A percentile compares a stretch with the other conserved stretches of the same genome.
Conservation (phyloP, 768 basidiomycete genomes). For the Clavulina sp. region DNA sequence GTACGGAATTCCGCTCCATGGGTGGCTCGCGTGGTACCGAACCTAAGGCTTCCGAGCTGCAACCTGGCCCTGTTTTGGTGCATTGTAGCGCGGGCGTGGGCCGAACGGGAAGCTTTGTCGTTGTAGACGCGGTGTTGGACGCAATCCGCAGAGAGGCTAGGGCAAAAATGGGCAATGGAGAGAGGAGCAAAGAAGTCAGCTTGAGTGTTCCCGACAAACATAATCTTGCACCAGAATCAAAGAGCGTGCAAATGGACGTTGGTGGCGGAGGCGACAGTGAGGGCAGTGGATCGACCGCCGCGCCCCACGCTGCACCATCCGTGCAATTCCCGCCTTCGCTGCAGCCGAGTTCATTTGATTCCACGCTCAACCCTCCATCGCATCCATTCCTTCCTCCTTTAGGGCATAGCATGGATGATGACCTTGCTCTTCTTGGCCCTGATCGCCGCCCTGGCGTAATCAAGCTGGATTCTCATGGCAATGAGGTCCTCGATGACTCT, state of each 20-base stretch:
- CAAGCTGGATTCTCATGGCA: neutral
- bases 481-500: neutral
- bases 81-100: constrained; percentile 95
- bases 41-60: constrained; percentile 11
- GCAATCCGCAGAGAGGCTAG: constrained; percentile 43
- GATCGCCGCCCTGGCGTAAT: neutral
- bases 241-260: no score
- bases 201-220: neutral
- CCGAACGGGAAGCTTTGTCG: constrained; percentile 84
- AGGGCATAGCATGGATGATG: no score
- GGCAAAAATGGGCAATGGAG: neutral
- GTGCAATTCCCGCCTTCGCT: neutral
- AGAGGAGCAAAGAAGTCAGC: neutral
- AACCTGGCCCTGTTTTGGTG: constrained; percentile 40
- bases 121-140: constrained; percentile 72
- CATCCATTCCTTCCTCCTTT: no score
- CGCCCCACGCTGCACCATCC: neutral
- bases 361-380: no score
- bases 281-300: neutral
- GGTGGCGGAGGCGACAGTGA: no score
- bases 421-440: no score
- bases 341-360: no score
- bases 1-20: neutral
- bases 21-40: constrained; percentile 8
- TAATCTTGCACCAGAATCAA: neutral